A percentile compares a stretch with the other conserved stretches of the same genome.
These are phyloP conservation scores for Cucurbita argyrosperma DNA, from an alignment of 306 rosid genomes.

Conservation along the genomic window DNA sequence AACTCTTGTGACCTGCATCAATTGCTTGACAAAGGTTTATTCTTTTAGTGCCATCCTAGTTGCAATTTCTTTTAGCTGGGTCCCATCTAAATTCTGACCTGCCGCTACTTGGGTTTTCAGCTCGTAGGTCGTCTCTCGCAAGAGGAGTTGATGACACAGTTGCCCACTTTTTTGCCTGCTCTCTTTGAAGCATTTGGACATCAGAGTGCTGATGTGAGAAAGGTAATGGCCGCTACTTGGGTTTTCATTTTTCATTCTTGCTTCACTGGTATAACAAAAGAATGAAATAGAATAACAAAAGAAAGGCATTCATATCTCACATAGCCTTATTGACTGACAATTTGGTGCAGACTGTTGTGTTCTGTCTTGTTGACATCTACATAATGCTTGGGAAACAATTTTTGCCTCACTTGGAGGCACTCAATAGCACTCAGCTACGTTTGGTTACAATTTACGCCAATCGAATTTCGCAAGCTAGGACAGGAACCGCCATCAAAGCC, in stretches of 20 bases:
- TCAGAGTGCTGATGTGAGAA: constrained; percentile 96
- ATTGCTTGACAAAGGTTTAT: constrained; percentile 85
- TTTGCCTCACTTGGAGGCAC: constrained; percentile 88
- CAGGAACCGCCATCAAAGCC: constrained; percentile 49
- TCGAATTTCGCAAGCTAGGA: constrained; percentile 93
- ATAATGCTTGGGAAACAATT: constrained; percentile 96
- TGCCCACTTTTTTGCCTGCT: constrained; percentile 89
- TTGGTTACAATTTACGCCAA: constrained; percentile 93
- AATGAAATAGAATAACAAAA: background rate
- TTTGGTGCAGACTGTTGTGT: constrained; percentile 85
- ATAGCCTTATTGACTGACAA: background rate
- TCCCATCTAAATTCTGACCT: background rate
- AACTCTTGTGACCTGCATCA: constrained; percentile 81
- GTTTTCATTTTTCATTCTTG: background rate
- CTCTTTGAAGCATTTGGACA: constrained; percentile 95
- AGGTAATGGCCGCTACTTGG: constrained; percentile 28
- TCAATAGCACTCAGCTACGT: constrained; percentile 84
- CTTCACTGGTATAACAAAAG: background rate
- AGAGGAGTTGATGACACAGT: constrained; percentile 75
- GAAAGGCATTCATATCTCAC: background rate
- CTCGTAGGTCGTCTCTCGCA: constrained; percentile 77
- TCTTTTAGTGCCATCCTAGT: background rate
- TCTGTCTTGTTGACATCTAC: constrained; percentile 93
- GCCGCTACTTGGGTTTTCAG: constrained; percentile 23
- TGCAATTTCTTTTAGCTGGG: background rate